Evolutionary conservation across 805 yeast genomes (phyloP), one percentile per base, ranked within the genome.

Genomic region (Cyberlindnera maritima): DNA sequence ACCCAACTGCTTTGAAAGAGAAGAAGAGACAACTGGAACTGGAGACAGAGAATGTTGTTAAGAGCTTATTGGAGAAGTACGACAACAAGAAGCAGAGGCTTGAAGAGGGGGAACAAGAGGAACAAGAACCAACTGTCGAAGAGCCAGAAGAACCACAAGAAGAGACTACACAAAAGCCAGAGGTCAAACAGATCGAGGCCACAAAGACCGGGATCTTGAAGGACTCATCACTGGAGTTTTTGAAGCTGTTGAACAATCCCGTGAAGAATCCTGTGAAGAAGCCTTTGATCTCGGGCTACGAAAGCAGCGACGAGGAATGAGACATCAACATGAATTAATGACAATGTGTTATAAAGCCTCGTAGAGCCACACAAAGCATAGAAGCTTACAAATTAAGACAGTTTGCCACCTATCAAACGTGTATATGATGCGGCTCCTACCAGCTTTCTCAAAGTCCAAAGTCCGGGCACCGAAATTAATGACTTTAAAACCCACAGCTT

Each of bases 1-100:
- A 84, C 58, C 94, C 94, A 0, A 66, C 65, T 4, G 83, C 88
- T 4, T 40, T 50, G 2, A 3, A 76, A 71, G 51, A 68, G 61
- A 44, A 68, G 79, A 53, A 78, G 71, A 66, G 43, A 66, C 64
- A 52, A 46, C 50, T 50, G 50, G 64, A 60, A 31, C 11, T 39
- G 19, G 57, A 60, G 19, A 56, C 63, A 1, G 37, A 58, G 35
- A 46, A 70, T 18, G 74, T 81, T 0, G 85, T 85, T 0, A 68
- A 63, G 50, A 63, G 62, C 18, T 61, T 79, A 31, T 62, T 80
- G 39, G 61, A 57, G 3, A 62, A 57, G 36, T 60, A 66, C 36
- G 69, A 67, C 39, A 52, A 67, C 39, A 52, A 55, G 13, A 54
- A 53, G 11, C 47, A 44, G 23, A 43, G 15, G n/a, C 15, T 61